Evolutionary conservation across 139 green algal genomes (phyloP).

Genomic region (Gonium pectorale): DNA sequence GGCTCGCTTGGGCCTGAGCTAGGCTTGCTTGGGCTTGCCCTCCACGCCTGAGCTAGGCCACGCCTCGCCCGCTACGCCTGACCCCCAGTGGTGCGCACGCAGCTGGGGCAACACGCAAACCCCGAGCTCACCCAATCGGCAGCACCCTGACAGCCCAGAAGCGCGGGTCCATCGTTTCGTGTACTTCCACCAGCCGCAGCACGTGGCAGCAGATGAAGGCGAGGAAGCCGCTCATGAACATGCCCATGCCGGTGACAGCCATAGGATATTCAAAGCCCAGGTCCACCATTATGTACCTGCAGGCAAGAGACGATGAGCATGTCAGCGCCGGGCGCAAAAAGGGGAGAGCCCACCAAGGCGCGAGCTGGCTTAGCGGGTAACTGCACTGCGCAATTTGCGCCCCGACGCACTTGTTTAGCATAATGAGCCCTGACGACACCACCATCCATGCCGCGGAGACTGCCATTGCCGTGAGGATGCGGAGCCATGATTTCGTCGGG

Average conservation of each 20-base stretch:
- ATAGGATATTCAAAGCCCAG: conserved; percentile 86
- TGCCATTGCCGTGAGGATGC: not conserved
- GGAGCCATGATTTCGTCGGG: not conserved
- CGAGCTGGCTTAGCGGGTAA: not conserved
- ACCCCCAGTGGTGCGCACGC: too few species aligned
- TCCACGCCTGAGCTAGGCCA: too few species aligned
- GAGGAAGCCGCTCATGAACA: conserved; percentile 69
- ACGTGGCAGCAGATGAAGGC: conserved; percentile 73
- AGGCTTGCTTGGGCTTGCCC: too few species aligned
- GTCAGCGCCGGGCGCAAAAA: too few species aligned
- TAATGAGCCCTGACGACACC: conserved; percentile 74
- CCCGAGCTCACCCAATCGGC: conserved; percentile 67
- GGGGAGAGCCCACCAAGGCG: too few species aligned
- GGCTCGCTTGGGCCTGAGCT: too few species aligned
- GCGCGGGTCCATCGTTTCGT: conserved; percentile 56
- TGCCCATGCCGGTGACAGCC: conserved; percentile 77
- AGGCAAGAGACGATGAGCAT: not conserved
- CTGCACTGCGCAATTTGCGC: not conserved
- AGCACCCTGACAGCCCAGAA: conserved; percentile 69
- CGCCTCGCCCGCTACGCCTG: too few species aligned
- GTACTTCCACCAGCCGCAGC: conserved; percentile 72
- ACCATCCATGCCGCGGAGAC: conserved; percentile 73
- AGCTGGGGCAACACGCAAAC: too few species aligned
- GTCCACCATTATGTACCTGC: conserved; percentile 78
- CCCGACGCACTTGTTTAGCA: conserved; percentile 80